Evolutionary conservation across 78 protist species (phyloP).

Genomic region (Dictyostelium intermedium): DNA sequence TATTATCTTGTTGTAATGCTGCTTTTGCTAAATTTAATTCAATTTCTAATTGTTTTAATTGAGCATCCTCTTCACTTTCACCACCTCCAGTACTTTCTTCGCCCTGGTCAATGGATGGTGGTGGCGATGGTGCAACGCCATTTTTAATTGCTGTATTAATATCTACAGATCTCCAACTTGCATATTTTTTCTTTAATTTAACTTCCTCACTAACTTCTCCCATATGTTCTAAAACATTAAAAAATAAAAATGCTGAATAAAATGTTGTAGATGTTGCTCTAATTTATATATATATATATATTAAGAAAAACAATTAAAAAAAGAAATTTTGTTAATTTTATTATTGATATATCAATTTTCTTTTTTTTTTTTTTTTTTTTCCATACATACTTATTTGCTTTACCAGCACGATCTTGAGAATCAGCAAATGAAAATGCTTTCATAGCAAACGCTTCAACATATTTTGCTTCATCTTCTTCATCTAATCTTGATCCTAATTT

Average conservation of each 20-base stretch:
- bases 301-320: background rate
- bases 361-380: too few species aligned
- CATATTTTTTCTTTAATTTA: conserved; percentile 74
- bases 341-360: background rate
- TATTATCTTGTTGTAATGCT: background rate
- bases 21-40: background rate
- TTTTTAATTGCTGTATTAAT: conserved; percentile 80
- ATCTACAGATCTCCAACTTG: conserved; percentile 85
- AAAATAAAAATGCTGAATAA: conserved; percentile 60
- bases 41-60: conserved; percentile 10
- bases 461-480: conserved; percentile 30
- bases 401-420: conserved; percentile 74
- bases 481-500: conserved; percentile 65
- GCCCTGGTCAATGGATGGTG: conserved; percentile 15
- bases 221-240: conserved; percentile 69
- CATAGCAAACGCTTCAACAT: conserved; percentile 79
- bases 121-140: conserved; percentile 77
- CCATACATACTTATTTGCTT: conserved; percentile 43
- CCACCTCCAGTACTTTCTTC: background rate
- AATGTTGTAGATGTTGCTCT: conserved; percentile 73
- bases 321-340: background rate
- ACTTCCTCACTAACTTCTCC: conserved; percentile 63
- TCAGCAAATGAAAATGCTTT: conserved; percentile 79
- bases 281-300: too few species aligned
- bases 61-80: background rate